Percentiles rank a stretch among this genome's conserved stretches.
Evolutionary conservation across 441 rosid species (phyloP).

Genomic region (Brassica balearica): DNA sequence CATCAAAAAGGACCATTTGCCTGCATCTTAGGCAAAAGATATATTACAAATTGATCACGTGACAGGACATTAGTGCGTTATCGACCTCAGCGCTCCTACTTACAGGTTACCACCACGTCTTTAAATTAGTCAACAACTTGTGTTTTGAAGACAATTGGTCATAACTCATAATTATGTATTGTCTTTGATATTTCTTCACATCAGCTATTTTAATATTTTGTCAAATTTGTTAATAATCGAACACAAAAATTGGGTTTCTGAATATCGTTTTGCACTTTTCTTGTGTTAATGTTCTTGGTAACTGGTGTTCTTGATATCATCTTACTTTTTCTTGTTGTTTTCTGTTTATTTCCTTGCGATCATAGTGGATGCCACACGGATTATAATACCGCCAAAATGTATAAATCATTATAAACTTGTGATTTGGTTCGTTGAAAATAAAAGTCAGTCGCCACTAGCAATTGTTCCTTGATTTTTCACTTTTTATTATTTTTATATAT

Average conservation of each 20-base stretch:
- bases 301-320: not conserved
- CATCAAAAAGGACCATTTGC: slow-evolving; percentile 23
- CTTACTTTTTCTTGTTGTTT: slow-evolving; percentile 17
- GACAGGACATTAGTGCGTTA: slow-evolving; percentile 13
- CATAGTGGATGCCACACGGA: slow-evolving; percentile 38
- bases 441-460: slow-evolving; percentile 35
- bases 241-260: not conserved
- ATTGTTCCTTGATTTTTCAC: slow-evolving; percentile 23
- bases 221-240: not conserved
- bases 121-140: not conserved
- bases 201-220: not conserved
- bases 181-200: not conserved
- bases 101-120: not conserved
- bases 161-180: not conserved
- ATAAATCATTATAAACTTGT: slow-evolving; percentile 37
- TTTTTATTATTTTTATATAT: not conserved
- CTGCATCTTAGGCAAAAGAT: slow-evolving; percentile 34
- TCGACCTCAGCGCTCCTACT: slow-evolving; percentile 17
- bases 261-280: not conserved
- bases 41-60: slow-evolving; percentile 13
- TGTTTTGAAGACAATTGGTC: not conserved
- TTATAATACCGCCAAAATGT: slow-evolving; percentile 25
- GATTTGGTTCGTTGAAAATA: slow-evolving; percentile 37
- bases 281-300: not conserved
- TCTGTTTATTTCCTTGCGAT: slow-evolving; percentile 28